Evolutionary conservation across 2,329 filamentous ascomycete genomes (phyloP), one percentile per base, ranked within the genome.

Genomic region (Verticillium tricorpus): DNA sequence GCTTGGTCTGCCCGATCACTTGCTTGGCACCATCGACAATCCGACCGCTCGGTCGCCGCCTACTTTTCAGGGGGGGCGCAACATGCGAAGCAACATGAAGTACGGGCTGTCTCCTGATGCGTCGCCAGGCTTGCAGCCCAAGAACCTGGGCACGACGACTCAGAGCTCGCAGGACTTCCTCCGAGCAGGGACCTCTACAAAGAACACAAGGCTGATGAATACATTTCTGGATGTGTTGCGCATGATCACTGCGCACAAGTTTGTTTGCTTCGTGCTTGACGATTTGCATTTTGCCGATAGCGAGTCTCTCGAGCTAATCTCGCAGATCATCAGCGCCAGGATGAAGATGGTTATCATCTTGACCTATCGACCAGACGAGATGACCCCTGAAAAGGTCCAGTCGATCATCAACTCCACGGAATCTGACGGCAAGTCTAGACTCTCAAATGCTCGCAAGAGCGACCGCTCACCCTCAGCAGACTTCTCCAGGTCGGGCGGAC

Each of bases 251-350:
- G 82, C 88, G 22, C 88, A 93, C 72, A 95, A 93, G 69, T 88
- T 97, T 69, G 93, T 97, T 60, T 96, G 92, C 70, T 88, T 97
- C 68, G 93, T 89, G 68, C 77, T 97, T 32, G 94, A 97, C 70
- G 94, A 97, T 73, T 78, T 97, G 35, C 93, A 97, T 69, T 95
- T 92, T 73, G 92, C 93, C 7, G 94, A 97, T 71, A 86, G 90
- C 31, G 94, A 97, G 73, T 95, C 90, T 15, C 77, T 95, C 57
- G 92, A 96, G 62, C 80, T 97, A 59, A 89, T 97, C 45, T 85
- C 89, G 17, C 89, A 93, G 69, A 92, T 97, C 59, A 86, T 96
- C 61, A 82, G 83, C 58, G 87, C 89, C 1, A 89, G 89, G 66
- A 85, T 97, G 64, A 92, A 90, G 22, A 89, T 97, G 77, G 87